Evolutionary conservation across 768 basidiomycete species (phyloP).

Genomic region (Leccinellum luteum): DNA sequence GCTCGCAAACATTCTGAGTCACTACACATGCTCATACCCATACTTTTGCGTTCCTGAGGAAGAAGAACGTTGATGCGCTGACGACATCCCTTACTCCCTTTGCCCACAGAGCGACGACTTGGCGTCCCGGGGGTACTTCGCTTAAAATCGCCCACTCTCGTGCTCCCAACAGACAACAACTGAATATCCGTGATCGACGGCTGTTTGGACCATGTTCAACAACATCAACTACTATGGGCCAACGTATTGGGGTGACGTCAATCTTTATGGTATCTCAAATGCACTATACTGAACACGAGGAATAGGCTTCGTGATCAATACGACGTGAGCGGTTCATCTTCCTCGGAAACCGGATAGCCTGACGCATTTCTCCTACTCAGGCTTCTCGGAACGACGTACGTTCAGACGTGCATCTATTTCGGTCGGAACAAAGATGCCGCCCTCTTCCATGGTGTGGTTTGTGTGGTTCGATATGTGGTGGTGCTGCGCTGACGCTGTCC

Average conservation of each 20-base stretch:
- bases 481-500: not conserved
- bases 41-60: not conserved
- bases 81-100: not conserved
- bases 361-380: not conserved
- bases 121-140: not conserved
- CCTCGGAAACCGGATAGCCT: not conserved
- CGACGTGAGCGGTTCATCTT: conserved; percentile 1
- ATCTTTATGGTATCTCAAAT: not conserved
- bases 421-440: not conserved
- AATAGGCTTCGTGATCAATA: conserved; percentile 8
- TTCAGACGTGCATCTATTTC: conserved; percentile 8
- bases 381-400: conserved; percentile 5
- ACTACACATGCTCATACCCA: not conserved
- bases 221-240: not conserved
- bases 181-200: not conserved
- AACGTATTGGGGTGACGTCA: conserved; percentile 5
- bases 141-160: not conserved
- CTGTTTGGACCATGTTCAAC: not conserved
- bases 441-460: conserved; percentile 4
- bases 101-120: not conserved
- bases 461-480: not conserved
- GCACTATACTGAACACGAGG: not conserved
- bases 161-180: not conserved
- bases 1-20: not conserved
- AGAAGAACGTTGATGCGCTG: not conserved